These are phyloP conservation scores for Posidonia australis DNA, from an alignment of 106 monocot genomes.

Conservation along the genomic window DNA sequence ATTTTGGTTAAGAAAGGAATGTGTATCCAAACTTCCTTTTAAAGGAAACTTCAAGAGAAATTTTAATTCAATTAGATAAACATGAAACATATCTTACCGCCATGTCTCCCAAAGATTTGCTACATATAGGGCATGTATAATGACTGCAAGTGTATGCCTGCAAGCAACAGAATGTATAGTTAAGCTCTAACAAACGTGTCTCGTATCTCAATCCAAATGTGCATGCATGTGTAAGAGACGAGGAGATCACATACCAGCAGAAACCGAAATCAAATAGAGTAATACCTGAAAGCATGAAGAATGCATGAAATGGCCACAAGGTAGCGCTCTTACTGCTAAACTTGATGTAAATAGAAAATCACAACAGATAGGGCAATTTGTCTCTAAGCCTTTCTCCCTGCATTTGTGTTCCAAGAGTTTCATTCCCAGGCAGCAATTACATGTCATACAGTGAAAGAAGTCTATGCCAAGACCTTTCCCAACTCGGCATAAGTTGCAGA, in stretches of 20 bases:
- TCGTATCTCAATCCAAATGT: neutral
- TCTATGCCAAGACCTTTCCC: conserved; percentile 93
- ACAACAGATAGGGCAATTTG: conserved; percentile 97
- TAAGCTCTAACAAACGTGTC: neutral
- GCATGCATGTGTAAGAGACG: neutral
- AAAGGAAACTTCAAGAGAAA: neutral
- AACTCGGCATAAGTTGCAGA: conserved; percentile 94
- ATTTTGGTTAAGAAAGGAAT: too few relatives aligned
- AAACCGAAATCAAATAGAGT: neutral
- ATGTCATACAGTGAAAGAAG: conserved; percentile 98
- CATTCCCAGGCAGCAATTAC: conserved; percentile 98
- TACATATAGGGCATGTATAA: conserved; percentile 93
- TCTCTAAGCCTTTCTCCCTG: conserved; percentile 73
- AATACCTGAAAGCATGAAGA: conserved; percentile 95
- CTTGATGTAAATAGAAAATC: conserved; percentile 96
- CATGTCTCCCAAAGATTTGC: conserved; percentile 99
- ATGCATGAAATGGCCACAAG: conserved; percentile 97
- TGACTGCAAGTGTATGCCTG: conserved; percentile 95
- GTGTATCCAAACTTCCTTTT: too few relatives aligned
- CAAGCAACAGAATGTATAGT: neutral
- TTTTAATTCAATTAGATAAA: neutral
- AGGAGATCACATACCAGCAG: neutral
- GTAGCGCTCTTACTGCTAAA: conserved; percentile 66
- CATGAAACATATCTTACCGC: conserved; percentile 39
- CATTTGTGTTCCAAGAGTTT: conserved; percentile 87